Evolutionary conservation across 2,329 filamentous ascomycete species (phyloP), one percentile per base, ranked within the genome.

Genomic region (Lojkania enalia): DNA sequence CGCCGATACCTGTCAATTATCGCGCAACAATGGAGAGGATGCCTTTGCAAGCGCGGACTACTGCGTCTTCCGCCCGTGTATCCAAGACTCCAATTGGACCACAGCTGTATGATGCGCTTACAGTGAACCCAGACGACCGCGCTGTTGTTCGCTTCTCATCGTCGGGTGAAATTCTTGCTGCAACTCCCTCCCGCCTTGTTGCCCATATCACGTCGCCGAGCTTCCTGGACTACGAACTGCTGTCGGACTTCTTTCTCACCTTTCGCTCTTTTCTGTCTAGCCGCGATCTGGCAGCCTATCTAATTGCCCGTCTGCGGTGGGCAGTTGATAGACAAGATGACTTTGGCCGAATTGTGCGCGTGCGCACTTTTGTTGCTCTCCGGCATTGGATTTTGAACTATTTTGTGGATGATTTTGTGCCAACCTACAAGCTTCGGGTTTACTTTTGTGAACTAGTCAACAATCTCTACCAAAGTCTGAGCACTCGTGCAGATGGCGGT

Each of bases 321-420:
- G 90, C 94, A 0, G 78, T 96, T 37, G 82, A 81, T 36, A 82
- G 88, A 43, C 75, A 81, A 35, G 89, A 95, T 63, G 90, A 96
- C 65, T 84, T 85, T 45, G 94, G 94, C 29, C 88, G 90, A 64
- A 89, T 99, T 40, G 94, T 96, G n/a, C 84, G 92, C 38, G 95
- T 99, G 13, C 83, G 94, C 31, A 95, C 91, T 0, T 99, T 97
- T 73, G 94, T 96, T 19, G 94, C 94, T 5, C 78, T 97, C 33
- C 84, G 94, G 44, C 94, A 99, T 70, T 99, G 94, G 94, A 91
- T 97, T 45, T 73, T 99, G 51, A 99, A 99, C 68, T 99, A 99
- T 70, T 99, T 97, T 57, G 80, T 88, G 43, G 94, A 99, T 64
- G 94, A 99, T 65, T 99, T 96, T 66, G 82, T 95, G 30, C 71